Base-by-base conservation (phyloP, 1,284 basidiomycete genomes). In the Salmacisia buchloeana region DNA sequence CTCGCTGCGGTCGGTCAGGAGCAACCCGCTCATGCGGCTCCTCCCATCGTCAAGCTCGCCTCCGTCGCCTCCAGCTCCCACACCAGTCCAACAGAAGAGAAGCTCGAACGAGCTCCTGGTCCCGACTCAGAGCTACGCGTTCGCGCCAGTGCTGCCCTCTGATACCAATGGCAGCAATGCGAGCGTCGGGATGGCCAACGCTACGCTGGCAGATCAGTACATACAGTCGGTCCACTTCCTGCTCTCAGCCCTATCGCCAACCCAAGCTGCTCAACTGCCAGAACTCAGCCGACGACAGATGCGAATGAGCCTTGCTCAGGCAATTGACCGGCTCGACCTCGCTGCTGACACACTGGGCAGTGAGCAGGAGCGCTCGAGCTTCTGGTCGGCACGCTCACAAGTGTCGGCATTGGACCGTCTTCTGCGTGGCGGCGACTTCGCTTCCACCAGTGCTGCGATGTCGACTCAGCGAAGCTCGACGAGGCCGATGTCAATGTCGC, bases 191-290 rank as follows among this genome's bases (percentile, higher is more conserved):
- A 27, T 54, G 18, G 31, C 49, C 49, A 33, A 29, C 27, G 10
- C 49, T 27, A 27, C n/a, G 13, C 49, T 54, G 3, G 49, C 49
- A 31, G 49, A 54, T 31, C 49, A 54, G 29, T 54, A 54, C 29
- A 54, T 54, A 18, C 49, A 54, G 29, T 54, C 49, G 27, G 49
- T 54, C 49, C 49, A 54, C 29, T 54, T 54, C 49, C 27, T 54
- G 49, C 49, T 54, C 3, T 54, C 49, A 13, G 49, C 49, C 10
- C 49, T 54, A 12, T 54, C 49, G 18, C 49, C 49, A 3, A 54
- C 49, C 15, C 49, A 54, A 18, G 49, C 49, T 4, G 15, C 29
- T 12, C 49, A 54, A 31, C 49, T 54, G 2, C 49, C 49, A 15
- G 49, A 54, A 13, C 31, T 54, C 15, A 54, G 49, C 31, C 25